phyloP scores from a whole-genome alignment of 345 rosid genomes.

The Pistacia atlantica region DNA sequence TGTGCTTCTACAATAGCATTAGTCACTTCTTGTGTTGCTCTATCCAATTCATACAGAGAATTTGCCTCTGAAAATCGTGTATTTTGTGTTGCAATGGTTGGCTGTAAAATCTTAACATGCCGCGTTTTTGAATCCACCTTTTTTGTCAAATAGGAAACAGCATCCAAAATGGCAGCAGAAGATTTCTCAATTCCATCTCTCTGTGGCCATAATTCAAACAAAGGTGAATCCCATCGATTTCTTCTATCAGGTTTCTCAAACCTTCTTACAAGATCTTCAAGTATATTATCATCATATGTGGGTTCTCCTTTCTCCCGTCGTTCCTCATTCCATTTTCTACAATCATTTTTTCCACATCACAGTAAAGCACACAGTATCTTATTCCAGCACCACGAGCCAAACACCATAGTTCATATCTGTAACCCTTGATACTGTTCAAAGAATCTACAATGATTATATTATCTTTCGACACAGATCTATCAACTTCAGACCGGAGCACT shows the following conservation, averaged over 20 bases:
- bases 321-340: constrained; percentile 80
- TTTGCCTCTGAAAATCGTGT: constrained; percentile 74
- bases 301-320: constrained; percentile 65
- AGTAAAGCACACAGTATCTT: constrained; percentile 78
- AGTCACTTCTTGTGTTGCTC: constrained; percentile 85
- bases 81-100: constrained; percentile 86
- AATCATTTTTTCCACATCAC: constrained; percentile 61
- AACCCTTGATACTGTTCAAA: constrained; percentile 91
- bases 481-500: constrained; percentile 95
- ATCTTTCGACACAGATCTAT: constrained; percentile 90
- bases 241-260: constrained; percentile 92
- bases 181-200: constrained; percentile 60
- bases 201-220: constrained; percentile 71
- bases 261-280: constrained; percentile 79
- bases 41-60: constrained; percentile 82
- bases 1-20: constrained; percentile 80
- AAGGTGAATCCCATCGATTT: constrained; percentile 96
- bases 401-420: constrained; percentile 95
- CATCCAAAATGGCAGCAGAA: constrained; percentile 63
- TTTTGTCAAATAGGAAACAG: constrained; percentile 79
- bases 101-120: constrained; percentile 84
- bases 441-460: constrained; percentile 85
- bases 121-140: constrained; percentile 67
- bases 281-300: constrained; percentile 61
- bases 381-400: constrained; percentile 89